Base-by-base conservation (phyloP, 1,139 yeast genomes). In the Pneumocystis carinii region DNA sequence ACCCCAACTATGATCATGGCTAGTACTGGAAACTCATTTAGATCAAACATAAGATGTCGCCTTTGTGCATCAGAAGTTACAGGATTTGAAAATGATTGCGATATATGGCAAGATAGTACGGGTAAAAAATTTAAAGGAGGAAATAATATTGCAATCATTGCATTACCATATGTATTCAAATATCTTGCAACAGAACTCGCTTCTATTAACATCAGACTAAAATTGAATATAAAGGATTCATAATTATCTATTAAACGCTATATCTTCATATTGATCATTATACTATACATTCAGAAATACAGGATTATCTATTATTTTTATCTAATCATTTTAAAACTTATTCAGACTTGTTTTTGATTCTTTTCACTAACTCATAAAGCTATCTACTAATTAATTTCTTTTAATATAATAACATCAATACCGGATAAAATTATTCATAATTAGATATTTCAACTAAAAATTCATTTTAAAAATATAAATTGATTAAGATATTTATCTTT, bases 41-140 rank as follows among this genome's bases (percentile, higher is more conserved):
- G 82, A 69, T 84, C 96, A 0, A 77, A 85, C 4, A 79, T 87
- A 57, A 83, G 95, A 73, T 92, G 99, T 76, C 87, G 98, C 74
- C 83, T 92, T 71, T 92, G 99, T 78, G 88, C 98, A 8, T 77
- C 78, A 64, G 83, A 81, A 19, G 67, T 63, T 17, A 59, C 60
- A 10, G 66, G 67, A 24, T 58, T 62, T 24, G 66, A 62, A 38
- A 61, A 65, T 56, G 90, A 86, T 68, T 78, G 87, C n/a, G 88
- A 85, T 64, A 82, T 87, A 61, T 92, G 99, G 99, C 97, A 90
- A 77, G 98, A 92, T 74, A 97, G 97, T 19, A 90, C 85, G 71
- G 97, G 98, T 62, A 86, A 83, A 73, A 84, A 85, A 73, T 92
- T 86, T 74, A 85, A 84, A 65, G 98, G 98, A 64, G 99, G 99